Evolutionary conservation across 129 eudicot genomes (phyloP).

Genomic region (Daucus carota): DNA sequence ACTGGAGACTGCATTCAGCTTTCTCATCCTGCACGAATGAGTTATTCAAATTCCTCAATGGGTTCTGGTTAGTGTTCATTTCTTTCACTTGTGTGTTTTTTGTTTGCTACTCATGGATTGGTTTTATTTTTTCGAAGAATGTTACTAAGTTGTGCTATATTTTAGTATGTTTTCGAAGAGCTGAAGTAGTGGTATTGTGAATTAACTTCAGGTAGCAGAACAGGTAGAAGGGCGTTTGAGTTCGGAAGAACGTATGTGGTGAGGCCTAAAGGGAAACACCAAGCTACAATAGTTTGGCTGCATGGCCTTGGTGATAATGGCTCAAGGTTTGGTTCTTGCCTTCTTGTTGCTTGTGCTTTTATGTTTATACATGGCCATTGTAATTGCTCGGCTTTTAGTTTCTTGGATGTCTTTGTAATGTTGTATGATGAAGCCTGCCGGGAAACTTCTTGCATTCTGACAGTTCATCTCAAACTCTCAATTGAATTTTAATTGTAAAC

Average conservation of each 20-base stretch:
- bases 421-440: not conserved
- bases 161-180: not conserved
- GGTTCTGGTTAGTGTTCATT: constrained; percentile 72
- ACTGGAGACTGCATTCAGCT: constrained; percentile 10
- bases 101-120: not conserved
- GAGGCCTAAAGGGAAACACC: constrained; percentile 92
- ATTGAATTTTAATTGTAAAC: not conserved
- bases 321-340: constrained; percentile 54
- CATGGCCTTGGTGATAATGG: constrained; percentile 99
- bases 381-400: not conserved
- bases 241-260: constrained; percentile 97
- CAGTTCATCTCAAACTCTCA: not conserved
- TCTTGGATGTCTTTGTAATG: not conserved
- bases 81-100: not conserved
- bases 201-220: constrained; percentile 62
- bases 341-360: not conserved
- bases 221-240: constrained; percentile 59
- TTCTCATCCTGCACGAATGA: constrained; percentile 38
- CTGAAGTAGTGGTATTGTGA: not conserved
- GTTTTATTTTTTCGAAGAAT: not conserved
- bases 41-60: constrained; percentile 68
- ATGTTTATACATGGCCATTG: not conserved
- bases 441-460: not conserved
- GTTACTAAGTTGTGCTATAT: not conserved
- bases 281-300: constrained; percentile 95